Percentiles rank a stretch among this genome's conserved stretches.
Evolutionary conservation across 1,284 basidiomycete genomes (phyloP).

Genomic region (Cryptococcus jaspeensis): DNA sequence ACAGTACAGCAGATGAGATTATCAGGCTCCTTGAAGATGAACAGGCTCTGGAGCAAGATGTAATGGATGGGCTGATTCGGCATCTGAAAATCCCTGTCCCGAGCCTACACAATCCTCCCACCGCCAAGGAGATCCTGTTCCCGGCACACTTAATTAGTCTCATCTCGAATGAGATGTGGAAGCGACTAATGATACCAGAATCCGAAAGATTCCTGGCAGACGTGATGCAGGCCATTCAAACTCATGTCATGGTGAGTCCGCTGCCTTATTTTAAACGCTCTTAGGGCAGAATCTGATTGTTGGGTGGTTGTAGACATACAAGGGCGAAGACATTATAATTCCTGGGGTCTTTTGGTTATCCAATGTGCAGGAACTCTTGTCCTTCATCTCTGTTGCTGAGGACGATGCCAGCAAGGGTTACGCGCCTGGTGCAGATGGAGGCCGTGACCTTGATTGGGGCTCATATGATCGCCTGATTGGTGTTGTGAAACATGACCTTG

Average conservation of each 20-base stretch:
- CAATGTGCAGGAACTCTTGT: slow-evolving; percentile 99
- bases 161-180: slow-evolving; percentile 99
- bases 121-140: slow-evolving; percentile 97
- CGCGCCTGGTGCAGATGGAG: slow-evolving; percentile 88
- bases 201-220: slow-evolving; percentile 98
- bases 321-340: slow-evolving; percentile 89
- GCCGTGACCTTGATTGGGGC: slow-evolving; percentile 92
- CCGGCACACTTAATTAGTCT: slow-evolving; percentile 98
- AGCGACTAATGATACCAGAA: slow-evolving; percentile 93
- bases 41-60: slow-evolving; percentile 89
- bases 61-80: slow-evolving; percentile 84
- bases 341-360: slow-evolving; percentile 99
- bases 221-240: slow-evolving; percentile 97
- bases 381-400: slow-evolving; percentile 98
- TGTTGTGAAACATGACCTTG: slow-evolving; percentile 97
- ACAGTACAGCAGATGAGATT: slow-evolving; percentile 92
- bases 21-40: slow-evolving; percentile 89
- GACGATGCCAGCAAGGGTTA: slow-evolving; percentile 98
- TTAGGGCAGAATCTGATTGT: not conserved
- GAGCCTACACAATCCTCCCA: slow-evolving; percentile 84
- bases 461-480: slow-evolving; percentile 95
- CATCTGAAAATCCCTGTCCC: slow-evolving; percentile 92
- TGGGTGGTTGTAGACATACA: slow-evolving; percentile 58
- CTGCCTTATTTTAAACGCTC: not conserved
- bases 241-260: slow-evolving; percentile 87